phyloP scores from a whole-genome alignment of 1,284 basidiomycete species.

The Sanguinoderma infundibulare region DNA sequence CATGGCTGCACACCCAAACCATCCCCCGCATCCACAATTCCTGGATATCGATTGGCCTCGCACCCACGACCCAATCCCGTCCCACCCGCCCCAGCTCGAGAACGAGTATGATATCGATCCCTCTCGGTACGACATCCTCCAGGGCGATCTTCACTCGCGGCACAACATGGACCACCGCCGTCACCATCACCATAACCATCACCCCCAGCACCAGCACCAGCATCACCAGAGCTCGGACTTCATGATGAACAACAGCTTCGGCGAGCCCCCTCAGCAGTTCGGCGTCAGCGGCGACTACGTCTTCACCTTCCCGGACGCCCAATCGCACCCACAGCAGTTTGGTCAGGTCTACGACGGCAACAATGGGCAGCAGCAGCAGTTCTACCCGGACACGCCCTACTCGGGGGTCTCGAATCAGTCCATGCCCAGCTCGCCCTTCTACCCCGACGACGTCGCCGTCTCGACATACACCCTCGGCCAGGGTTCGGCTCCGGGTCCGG shows the following conservation, averaged over 20 bases:
- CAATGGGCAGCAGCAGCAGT: constrained; percentile 5
- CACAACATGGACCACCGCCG: constrained; percentile 15
- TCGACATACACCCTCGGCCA: constrained; percentile 16
- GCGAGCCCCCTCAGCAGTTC: constrained; percentile 13
- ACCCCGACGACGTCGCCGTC: constrained; percentile 13
- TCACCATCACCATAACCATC: constrained; percentile 10
- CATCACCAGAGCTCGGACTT: constrained; percentile 15
- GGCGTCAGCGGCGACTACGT: constrained; percentile 15
- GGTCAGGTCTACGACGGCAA: constrained; percentile 5
- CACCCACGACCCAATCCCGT: constrained; percentile 21
- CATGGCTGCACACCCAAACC: constrained; percentile 44
- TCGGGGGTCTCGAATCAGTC: constrained; percentile 13
- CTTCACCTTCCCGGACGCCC: constrained; percentile 23
- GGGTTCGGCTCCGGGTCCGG: not conserved
- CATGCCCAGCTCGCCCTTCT: constrained; percentile 24
- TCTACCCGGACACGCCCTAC: constrained; percentile 11
- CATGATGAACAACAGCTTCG: constrained; percentile 10
- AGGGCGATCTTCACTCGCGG: constrained; percentile 16
- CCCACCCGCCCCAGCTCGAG: constrained; percentile 31
- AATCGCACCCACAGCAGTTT: constrained; percentile 15
- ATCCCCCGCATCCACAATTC: constrained; percentile 47
- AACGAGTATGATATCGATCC: constrained; percentile 34
- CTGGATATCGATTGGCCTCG: constrained; percentile 29
- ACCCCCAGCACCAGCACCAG: constrained; percentile 16
- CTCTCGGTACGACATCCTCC: constrained; percentile 29